Conservation (phyloP, 1,284 basidiomycete species). For the Boletus nobilissimus region DNA sequence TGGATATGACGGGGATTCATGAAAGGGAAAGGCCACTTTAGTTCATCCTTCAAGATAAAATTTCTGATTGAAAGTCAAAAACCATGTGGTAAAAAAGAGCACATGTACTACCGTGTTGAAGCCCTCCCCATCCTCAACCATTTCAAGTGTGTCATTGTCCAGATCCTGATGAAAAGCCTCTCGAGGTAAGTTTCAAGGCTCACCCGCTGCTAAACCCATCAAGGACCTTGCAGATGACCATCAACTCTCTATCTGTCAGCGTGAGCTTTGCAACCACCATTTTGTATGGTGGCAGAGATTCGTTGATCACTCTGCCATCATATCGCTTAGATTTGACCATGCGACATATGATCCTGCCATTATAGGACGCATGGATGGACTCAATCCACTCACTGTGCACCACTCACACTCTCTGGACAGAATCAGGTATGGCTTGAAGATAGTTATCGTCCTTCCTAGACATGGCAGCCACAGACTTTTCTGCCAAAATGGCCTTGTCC, state of each 20-base stretch:
- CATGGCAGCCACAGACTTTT: slow-evolving; percentile 16
- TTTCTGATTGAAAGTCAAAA: slow-evolving; percentile 13
- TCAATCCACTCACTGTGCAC: slow-evolving; percentile 22
- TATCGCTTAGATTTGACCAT: slow-evolving; percentile 24
- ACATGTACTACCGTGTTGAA: slow-evolving; percentile 7
- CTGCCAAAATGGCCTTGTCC: slow-evolving; percentile 24
- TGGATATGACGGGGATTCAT: slow-evolving; percentile 16
- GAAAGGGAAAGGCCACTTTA: slow-evolving; percentile 23
- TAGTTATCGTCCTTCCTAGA: neutral
- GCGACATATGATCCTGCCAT: slow-evolving; percentile 10
- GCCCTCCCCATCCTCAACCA: slow-evolving; percentile 19
- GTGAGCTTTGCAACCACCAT: slow-evolving; percentile 16
- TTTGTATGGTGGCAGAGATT: slow-evolving; percentile 21
- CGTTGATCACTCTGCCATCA: slow-evolving; percentile 18
- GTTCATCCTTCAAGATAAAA: slow-evolving; percentile 26
- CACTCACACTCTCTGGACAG: slow-evolving; percentile 7
- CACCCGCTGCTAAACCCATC: slow-evolving; percentile 26
- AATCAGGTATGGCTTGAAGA: neutral
- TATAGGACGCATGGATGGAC: slow-evolving; percentile 7
- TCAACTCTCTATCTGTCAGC: slow-evolving; percentile 10
- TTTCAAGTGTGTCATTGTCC: slow-evolving; percentile 3
- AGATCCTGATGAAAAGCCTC: neutral
- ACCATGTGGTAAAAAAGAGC: neutral
- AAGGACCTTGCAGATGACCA: slow-evolving; percentile 16
- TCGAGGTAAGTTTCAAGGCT: neutral